Percentiles rank a stretch among this genome's conserved stretches.
Evolutionary conservation across 805 yeast species (phyloP).

Genomic region (Metschnikowia hibisci): DNA sequence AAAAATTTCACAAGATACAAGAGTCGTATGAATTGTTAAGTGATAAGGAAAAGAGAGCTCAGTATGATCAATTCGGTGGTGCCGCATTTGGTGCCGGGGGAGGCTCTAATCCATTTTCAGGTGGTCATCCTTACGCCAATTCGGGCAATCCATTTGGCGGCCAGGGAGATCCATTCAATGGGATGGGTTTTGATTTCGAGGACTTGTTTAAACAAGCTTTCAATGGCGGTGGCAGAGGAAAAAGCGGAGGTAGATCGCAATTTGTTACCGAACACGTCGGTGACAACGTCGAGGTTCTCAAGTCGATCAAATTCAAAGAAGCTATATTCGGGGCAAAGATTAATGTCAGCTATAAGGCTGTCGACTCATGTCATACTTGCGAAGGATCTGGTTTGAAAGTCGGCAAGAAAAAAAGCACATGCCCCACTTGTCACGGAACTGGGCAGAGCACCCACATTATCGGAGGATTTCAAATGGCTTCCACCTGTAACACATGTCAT

Average conservation of each 20-base stretch:
- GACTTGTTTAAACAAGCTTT: constrained; percentile 48
- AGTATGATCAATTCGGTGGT: constrained; percentile 89
- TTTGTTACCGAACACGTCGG: constrained; percentile 81
- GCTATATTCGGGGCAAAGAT: constrained; percentile 76
- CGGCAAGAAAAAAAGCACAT: constrained; percentile 71
- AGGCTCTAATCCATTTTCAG: constrained; percentile 44
- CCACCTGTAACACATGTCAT: constrained; percentile 82
- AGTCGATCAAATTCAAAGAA: constrained; percentile 75
- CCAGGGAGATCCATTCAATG: constrained; percentile 52
- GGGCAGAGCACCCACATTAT: constrained; percentile 84
- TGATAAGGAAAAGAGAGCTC: constrained; percentile 78
- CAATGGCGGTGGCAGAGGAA: constrained; percentile 32
- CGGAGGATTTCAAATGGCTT: constrained; percentile 96
- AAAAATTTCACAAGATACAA: constrained; percentile 86
- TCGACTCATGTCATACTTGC: constrained; percentile 77
- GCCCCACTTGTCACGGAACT: constrained; percentile 87
- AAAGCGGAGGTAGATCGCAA: constrained; percentile 34
- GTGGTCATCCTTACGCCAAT: constrained; percentile 34
- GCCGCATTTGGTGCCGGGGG: constrained; percentile 71
- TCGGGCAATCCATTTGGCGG: constrained; percentile 42
- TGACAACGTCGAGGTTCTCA: constrained; percentile 77
- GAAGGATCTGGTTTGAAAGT: constrained; percentile 79
- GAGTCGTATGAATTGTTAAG: constrained; percentile 90
- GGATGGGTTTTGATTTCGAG: constrained; percentile 46
- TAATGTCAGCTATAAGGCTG: constrained; percentile 64